Evolutionary conservation across 306 rosid genomes (phyloP).

Genomic region (Vigna radiata): DNA sequence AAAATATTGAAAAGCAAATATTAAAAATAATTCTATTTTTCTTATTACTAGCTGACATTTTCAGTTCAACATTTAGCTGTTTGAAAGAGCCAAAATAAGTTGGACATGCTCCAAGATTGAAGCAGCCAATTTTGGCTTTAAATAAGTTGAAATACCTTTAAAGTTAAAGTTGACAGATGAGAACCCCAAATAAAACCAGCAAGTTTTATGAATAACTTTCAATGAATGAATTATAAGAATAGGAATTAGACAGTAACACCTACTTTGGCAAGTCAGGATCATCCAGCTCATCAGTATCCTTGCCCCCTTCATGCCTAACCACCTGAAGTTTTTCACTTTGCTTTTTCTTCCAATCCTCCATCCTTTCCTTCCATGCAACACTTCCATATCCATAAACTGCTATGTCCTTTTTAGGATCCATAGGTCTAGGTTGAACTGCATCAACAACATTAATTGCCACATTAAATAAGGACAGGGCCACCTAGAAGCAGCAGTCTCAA

Average conservation of each 20-base stretch:
- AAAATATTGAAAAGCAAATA: background rate
- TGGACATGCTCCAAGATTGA: background rate
- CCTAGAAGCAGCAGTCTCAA: background rate
- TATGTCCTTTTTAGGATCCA: slow-evolving; percentile 91
- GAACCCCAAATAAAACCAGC: background rate
- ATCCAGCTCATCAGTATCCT: slow-evolving; percentile 56
- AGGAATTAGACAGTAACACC: slow-evolving; percentile 36
- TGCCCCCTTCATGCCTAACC: slow-evolving; percentile 68
- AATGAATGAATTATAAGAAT: background rate
- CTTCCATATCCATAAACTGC: slow-evolving; percentile 93
- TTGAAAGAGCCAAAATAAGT: background rate
- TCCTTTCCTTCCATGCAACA: slow-evolving; percentile 89
- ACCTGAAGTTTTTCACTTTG: slow-evolving; percentile 80
- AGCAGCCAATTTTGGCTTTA: slow-evolving; percentile 8
- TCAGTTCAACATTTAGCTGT: slow-evolving; percentile 3
- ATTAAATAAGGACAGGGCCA: background rate
- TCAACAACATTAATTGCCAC: slow-evolving; percentile 40
- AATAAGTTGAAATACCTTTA: slow-evolving; percentile 10
- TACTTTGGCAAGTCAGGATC: slow-evolving; percentile 88
- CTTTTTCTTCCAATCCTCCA: slow-evolving; percentile 93
- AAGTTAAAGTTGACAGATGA: slow-evolving; percentile 7
- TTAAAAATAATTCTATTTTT: background rate
- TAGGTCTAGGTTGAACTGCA: slow-evolving; percentile 79
- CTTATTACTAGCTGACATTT: background rate
- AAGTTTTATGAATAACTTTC: slow-evolving; percentile 8